phyloP scores from a whole-genome alignment of 768 basidiomycete genomes.

The Kwoniella mangroviensis region DNA sequence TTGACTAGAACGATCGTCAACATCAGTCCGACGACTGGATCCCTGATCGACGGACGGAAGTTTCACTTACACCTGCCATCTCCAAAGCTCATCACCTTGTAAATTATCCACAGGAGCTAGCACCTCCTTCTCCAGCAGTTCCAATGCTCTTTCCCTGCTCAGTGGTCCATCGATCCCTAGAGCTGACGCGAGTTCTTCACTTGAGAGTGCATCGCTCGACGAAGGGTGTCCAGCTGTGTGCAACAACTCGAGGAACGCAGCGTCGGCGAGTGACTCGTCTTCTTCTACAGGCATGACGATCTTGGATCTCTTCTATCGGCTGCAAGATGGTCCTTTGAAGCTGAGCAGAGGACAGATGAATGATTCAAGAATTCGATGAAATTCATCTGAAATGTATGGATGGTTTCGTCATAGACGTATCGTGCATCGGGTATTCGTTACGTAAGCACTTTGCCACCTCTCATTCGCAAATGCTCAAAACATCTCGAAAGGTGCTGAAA shows the following conservation, averaged over 20 bases:
- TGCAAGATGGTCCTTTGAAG: neutral
- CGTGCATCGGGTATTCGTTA: neutral
- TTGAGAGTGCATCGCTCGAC: slow-evolving; percentile 20
- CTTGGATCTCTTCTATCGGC: too few relatives aligned
- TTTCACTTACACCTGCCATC: slow-evolving; percentile 78
- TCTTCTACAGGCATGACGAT: slow-evolving; percentile 2
- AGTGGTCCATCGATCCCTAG: slow-evolving; percentile 40
- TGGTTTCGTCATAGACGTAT: neutral
- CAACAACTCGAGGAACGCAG: slow-evolving; percentile 29
- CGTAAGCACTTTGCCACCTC: neutral
- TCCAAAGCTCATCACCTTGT: slow-evolving; percentile 73
- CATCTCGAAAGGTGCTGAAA: neutral
- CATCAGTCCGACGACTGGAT: neutral
- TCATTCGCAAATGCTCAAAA: neutral
- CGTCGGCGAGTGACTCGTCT: slow-evolving; percentile 11
- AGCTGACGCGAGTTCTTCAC: slow-evolving; percentile 36
- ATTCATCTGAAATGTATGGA: neutral
- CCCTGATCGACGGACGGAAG: neutral
- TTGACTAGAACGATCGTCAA: slow-evolving; percentile 15
- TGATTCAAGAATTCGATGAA: neutral
- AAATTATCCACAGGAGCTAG: slow-evolving; percentile 71
- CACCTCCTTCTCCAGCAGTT: slow-evolving; percentile 74
- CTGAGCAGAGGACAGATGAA: neutral
- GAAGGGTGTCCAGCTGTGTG: slow-evolving; percentile 29
- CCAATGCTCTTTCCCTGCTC: slow-evolving; percentile 31